Evolutionary conservation across 2,329 filamentous ascomycete genomes (phyloP).

Genomic region (Xylaria sp.): DNA sequence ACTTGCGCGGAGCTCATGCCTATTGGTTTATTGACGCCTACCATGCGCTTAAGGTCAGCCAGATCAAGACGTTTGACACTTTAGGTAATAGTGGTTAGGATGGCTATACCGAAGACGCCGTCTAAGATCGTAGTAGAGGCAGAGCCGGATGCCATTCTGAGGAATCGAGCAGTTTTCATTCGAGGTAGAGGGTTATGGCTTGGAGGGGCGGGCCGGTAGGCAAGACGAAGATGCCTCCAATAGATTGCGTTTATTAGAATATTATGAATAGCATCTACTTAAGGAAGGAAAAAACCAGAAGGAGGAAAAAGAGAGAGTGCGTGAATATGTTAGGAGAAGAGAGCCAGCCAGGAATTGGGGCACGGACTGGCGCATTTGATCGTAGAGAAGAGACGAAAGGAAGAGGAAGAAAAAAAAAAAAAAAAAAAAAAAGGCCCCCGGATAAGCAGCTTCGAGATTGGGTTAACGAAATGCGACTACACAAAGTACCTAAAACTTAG

Average conservation of each 20-base stretch:
- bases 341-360: no score
- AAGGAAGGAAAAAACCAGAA: neutral
- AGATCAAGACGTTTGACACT: neutral
- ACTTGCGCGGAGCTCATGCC: constrained; percentile 90
- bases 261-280: neutral
- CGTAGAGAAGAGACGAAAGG: no score
- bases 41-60: constrained; percentile 23
- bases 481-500: no score
- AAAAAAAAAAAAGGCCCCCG: no score
- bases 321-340: no score
- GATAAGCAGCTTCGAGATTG: no score
- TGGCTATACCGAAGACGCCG: constrained; percentile 66
- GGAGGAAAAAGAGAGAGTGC: neutral
- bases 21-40: constrained; percentile 84
- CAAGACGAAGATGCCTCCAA: neutral
- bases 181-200: constrained; percentile 32
- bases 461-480: no score
- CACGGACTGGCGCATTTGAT: no score
- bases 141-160: constrained; percentile 63
- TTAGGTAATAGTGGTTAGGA: constrained; percentile 39
- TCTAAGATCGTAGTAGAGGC: constrained; percentile 57
- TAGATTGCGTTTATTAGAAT: neutral
- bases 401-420: no score
- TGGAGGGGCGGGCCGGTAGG: neutral
- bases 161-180: constrained; percentile 49